Evolutionary conservation across 202 grass and related monocot species (phyloP).

Genomic region (Bolboschoenoplectus hybrid): DNA sequence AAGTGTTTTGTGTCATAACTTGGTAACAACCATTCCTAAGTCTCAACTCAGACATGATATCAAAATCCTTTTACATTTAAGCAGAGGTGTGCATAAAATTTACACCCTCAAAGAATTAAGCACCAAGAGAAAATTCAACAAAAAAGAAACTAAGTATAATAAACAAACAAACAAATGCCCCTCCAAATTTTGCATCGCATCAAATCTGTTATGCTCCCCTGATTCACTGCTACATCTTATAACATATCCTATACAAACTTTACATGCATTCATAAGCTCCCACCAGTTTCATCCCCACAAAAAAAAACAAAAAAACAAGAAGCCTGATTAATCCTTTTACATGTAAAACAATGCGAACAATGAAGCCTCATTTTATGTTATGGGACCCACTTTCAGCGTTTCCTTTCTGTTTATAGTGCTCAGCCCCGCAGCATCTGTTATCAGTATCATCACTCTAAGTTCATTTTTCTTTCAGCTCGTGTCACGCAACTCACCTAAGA

Average conservation of each 20-base stretch:
- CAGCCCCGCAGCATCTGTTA: constrained; percentile 6
- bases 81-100: constrained; percentile 29
- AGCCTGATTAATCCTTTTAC: constrained; percentile 54
- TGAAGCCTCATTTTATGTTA: constrained; percentile 4
- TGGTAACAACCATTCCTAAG: constrained; percentile 1
- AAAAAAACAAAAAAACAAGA: constrained; percentile 44
- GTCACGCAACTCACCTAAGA: constrained; percentile 28
- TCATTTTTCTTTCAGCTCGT: constrained; percentile 7
- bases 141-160: constrained; percentile 30
- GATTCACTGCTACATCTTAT: constrained; percentile 37
- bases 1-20: not conserved
- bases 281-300: constrained; percentile 46
- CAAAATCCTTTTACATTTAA: constrained; percentile 34
- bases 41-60: not conserved
- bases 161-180: constrained; percentile 37
- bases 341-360: constrained; percentile 58
- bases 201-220: constrained; percentile 27
- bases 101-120: constrained; percentile 39
- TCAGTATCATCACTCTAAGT: not conserved
- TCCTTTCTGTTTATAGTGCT: constrained; percentile 13
- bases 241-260: constrained; percentile 82
- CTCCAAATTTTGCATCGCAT: constrained; percentile 37
- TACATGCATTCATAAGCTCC: constrained; percentile 61
- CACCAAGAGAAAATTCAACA: constrained; percentile 5
- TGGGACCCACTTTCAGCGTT: not conserved